Evolutionary conservation across 345 rosid species (phyloP), one percentile per base, ranked within the genome.

Genomic region (Populus alba): DNA sequence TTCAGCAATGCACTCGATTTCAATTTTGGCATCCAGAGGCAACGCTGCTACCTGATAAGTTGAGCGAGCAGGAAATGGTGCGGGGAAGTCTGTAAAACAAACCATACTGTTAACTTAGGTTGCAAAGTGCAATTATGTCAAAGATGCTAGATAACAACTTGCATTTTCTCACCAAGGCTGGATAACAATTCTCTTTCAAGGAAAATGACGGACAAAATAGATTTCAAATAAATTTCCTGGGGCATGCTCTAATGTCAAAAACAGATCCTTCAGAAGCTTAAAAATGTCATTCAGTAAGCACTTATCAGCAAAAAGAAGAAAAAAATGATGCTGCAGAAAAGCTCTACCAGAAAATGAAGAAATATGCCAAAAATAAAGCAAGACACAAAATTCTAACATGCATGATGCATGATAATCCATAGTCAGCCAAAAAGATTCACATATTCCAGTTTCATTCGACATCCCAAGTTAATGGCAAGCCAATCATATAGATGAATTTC

Each of bases 11-110:
- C 99, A 92, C 80, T 97, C 98, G 11, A 97, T 91, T 89, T 94
- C 99, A 53, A 94, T 88, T 90, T 77, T 92, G 41, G 98, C 96
- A 75, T 92, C 86, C 79, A 91, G 55, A 11, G 98, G 99, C 89
- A 94, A 82, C 77, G 96, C 99, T 20, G 99, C 98, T 2, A 91
- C 99, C 85, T 94, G 98, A 80, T 88, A 92, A 23, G 99, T 97
- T 8, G 98, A 86, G 43, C 97, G 89, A 43, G 99, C 93, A 6
- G 99, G 99, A 43, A 91, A 83, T 75, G 94, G 92, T 57, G 90
- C 88, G 8, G 92, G 90, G 75, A 97, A 94, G 86, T 94, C 99
- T 94, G 93, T 79, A 87, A 63, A 37, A 81, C 0, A 65, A 35
- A 74, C 75, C 61, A 29, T 38, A 51, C 43, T 53, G 27, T 23